Base-by-base conservation (phyloP, 2,329 filamentous ascomycete species). In the Fusarium mangiferae region DNA sequence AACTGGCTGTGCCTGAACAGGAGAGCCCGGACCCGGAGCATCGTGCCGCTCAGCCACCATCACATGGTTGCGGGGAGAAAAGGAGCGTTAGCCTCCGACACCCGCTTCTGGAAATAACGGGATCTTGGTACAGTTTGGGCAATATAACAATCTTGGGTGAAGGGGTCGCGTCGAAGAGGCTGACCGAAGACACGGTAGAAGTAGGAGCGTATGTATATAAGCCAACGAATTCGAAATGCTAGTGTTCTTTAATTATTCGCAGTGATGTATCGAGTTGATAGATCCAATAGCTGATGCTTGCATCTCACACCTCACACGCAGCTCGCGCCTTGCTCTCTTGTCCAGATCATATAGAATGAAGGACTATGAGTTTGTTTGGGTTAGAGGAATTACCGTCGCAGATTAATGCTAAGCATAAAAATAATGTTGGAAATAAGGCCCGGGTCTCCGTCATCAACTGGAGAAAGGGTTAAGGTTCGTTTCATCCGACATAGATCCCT, bases 191-290 rank as follows among this genome's bases (percentile, higher is more conserved):
- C 20, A 6, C 2, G 6, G 15, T 1, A 30, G 13, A 48, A 28
- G 5, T 5, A 17, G 0, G 7, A 4, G 10, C 1, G 14, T 14
- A 14, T 0, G 9, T 0, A 20, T 46, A 3, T 15, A 14, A 36
- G 18, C 14, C 3, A 24, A 6, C 3, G 3, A 42, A 48, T 2
- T 24, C 2, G 9, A 63, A 48, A 60, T 35, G 42, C 13, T 0
- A 10, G 4, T 49, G 2, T 28, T 24, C 3, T 4, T 20, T 39
- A 7, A 35, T 24, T 22, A 18, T 17, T 14, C 8, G 12, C 18
- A 28, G 6, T 42, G n/a, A 1, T 44, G 17, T 44, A 17, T 44
- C n/a, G 41, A 44, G 42, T 44, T 44, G 42, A 10, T 24, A 18
- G 6, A 28, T 46, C 45, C 11, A 13, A 15, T 28, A 15, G 44